Evolutionary conservation across 768 basidiomycete species (phyloP).

Genomic region (Fomitopsis pulvina): DNA sequence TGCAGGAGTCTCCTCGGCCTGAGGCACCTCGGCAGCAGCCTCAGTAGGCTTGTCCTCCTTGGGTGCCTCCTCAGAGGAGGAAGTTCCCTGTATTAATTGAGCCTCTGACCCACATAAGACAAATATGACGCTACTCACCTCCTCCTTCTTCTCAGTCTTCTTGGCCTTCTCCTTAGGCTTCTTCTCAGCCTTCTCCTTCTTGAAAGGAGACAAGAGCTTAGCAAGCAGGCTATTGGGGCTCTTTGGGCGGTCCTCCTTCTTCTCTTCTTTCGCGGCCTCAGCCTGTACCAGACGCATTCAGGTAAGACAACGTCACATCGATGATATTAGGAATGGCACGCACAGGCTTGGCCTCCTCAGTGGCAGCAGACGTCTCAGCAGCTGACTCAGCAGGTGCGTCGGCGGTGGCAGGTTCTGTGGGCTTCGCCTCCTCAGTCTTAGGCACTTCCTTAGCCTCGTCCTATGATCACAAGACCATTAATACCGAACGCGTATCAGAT

Average conservation of each 20-base stretch:
- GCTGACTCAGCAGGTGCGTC: conserved; percentile 27
- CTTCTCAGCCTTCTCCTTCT: conserved; percentile 52
- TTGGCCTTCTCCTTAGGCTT: conserved; percentile 63
- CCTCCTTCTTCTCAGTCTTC: conserved; percentile 80
- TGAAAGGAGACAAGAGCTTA: conserved; percentile 78
- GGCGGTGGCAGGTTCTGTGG: conserved; percentile 24
- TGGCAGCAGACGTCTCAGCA: conserved; percentile 30
- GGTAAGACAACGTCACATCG: background rate
- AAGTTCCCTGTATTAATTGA: conserved; percentile 19
- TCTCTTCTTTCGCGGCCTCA: conserved; percentile 38
- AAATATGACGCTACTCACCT: conserved; percentile 21
- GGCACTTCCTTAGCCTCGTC: conserved; percentile 24
- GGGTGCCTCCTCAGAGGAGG: conserved; percentile 36
- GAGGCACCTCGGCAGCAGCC: conserved; percentile 28
- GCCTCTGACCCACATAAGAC: background rate
- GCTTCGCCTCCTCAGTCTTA: conserved; percentile 20
- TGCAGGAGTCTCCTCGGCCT: conserved; percentile 39
- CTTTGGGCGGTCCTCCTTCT: conserved; percentile 80
- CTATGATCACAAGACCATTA: conserved; percentile 5
- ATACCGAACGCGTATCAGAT: background rate
- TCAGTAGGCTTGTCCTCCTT: conserved; percentile 30
- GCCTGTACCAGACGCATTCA: conserved; percentile 22
- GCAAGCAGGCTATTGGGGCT: conserved; percentile 68
- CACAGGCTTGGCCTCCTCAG: conserved; percentile 40
- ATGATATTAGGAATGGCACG: conserved; percentile 10